phyloP scores from a whole-genome alignment of 1,284 basidiomycete species.

The Porogramme epimiltina region DNA sequence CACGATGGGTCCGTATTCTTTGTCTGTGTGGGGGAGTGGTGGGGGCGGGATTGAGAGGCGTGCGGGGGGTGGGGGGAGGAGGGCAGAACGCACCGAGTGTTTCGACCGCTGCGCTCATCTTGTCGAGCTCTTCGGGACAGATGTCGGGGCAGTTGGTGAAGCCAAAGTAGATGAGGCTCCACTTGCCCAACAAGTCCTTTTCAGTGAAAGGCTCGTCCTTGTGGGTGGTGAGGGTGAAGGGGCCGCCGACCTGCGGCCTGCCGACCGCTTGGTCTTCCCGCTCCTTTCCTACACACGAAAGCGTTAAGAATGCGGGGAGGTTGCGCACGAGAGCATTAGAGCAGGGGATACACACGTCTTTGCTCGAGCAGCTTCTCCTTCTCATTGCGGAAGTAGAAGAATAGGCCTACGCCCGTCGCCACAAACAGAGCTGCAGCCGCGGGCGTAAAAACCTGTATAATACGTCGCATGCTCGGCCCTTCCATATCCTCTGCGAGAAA shows the following conservation, averaged over 20 bases:
- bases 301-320: background rate
- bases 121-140: conserved; percentile 97
- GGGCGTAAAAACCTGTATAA: conserved; percentile 84
- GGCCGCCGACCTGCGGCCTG: conserved; percentile 85
- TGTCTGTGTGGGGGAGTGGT: conserved; percentile 47
- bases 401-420: conserved; percentile 79
- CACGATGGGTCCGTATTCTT: conserved; percentile 62
- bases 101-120: conserved; percentile 86
- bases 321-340: background rate
- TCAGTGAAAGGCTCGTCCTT: conserved; percentile 78
- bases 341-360: conserved; percentile 23
- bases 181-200: conserved; percentile 82
- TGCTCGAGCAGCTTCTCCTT: conserved; percentile 80
- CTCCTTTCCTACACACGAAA: conserved; percentile 54
- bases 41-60: background rate
- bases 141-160: conserved; percentile 99
- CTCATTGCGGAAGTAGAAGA: conserved; percentile 88
- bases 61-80: background rate
- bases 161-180: conserved; percentile 94
- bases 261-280: conserved; percentile 59
- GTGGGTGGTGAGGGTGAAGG: conserved; percentile 80
- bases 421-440: conserved; percentile 84
- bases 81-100: conserved; percentile 58
- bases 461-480: background rate
- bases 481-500: conserved; percentile 2